phyloP scores from a whole-genome alignment of 1,284 basidiomycete species.

The Ustilago curta region DNA sequence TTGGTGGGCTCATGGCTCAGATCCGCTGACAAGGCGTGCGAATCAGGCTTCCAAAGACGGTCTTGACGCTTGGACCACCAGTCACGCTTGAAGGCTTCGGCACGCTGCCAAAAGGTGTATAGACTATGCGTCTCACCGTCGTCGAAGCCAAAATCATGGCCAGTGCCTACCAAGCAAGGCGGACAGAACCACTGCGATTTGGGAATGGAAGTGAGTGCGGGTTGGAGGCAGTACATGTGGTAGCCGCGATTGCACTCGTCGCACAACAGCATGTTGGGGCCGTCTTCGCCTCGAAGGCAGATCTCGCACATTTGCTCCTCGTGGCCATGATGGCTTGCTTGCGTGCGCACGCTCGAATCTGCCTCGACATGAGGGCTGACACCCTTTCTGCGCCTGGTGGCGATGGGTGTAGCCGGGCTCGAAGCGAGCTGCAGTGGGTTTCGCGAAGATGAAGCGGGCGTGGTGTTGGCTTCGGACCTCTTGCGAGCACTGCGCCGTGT shows the following conservation, averaged over 20 bases:
- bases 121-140: slow-evolving; percentile 96
- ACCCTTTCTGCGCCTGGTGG: slow-evolving; percentile 33
- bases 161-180: slow-evolving; percentile 88
- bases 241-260: slow-evolving; percentile 95
- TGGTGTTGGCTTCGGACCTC: slow-evolving; percentile 30
- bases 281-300: slow-evolving; percentile 84
- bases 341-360: slow-evolving; percentile 16
- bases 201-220: slow-evolving; percentile 85
- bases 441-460: slow-evolving; percentile 28
- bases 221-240: slow-evolving; percentile 95
- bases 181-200: slow-evolving; percentile 97
- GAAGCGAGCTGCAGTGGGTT: slow-evolving; percentile 25
- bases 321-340: slow-evolving; percentile 8
- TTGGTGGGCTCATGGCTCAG: slow-evolving; percentile 26
- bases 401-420: slow-evolving; percentile 29
- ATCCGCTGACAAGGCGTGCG: not conserved
- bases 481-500: slow-evolving; percentile 46
- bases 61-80: slow-evolving; percentile 75
- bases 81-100: slow-evolving; percentile 79
- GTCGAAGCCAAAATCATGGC: slow-evolving; percentile 98
- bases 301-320: slow-evolving; percentile 66
- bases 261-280: slow-evolving; percentile 91
- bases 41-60: slow-evolving; percentile 40
- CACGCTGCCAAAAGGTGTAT: slow-evolving; percentile 89
- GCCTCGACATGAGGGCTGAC: slow-evolving; percentile 38